Conservation (phyloP, 2,329 filamentous ascomycete species). For the Mycocentrospora acerina region DNA sequence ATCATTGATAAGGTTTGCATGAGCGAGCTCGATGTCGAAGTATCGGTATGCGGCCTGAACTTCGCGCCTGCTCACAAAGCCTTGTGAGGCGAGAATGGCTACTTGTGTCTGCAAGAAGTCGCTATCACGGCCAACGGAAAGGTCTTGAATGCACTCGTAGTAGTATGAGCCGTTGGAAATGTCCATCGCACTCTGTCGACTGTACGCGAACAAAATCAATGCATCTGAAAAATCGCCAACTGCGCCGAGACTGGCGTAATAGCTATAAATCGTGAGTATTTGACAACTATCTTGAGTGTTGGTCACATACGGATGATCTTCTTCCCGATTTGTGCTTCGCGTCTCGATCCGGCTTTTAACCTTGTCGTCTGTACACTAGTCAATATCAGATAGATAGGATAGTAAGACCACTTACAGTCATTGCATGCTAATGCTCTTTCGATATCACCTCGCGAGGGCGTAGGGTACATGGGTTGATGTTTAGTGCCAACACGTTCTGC, state of each 20-base stretch:
- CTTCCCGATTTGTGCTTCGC: conserved; percentile 32
- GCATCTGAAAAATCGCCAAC: conserved; percentile 63
- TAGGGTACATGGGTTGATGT: conserved; percentile 32
- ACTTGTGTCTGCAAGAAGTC: conserved; percentile 60
- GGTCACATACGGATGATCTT: conserved; percentile 39
- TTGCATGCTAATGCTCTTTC: conserved; percentile 39
- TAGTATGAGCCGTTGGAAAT: conserved; percentile 59
- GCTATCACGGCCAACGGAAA: conserved; percentile 59
- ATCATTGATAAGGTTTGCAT: conserved; percentile 51
- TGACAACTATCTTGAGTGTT: not conserved
- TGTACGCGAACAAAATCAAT: conserved; percentile 63
- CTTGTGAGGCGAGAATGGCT: conserved; percentile 59
- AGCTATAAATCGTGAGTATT: conserved; percentile 35
- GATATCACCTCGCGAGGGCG: conserved; percentile 44
- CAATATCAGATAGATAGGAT: conserved; percentile 9
- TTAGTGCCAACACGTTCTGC: conserved; percentile 31
- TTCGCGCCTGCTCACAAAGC: conserved; percentile 59
- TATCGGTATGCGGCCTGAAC: conserved; percentile 60
- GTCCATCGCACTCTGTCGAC: conserved; percentile 60
- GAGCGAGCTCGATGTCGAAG: conserved; percentile 54
- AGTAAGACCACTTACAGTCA: conserved; percentile 40
- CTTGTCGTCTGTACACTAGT: conserved; percentile 26
- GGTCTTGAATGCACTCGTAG: conserved; percentile 64
- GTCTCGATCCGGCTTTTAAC: conserved; percentile 23
- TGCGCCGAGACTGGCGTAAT: conserved; percentile 64